Evolutionary conservation across 1,284 basidiomycete species (phyloP).

Genomic region (Salmacisia buchloeana): DNA sequence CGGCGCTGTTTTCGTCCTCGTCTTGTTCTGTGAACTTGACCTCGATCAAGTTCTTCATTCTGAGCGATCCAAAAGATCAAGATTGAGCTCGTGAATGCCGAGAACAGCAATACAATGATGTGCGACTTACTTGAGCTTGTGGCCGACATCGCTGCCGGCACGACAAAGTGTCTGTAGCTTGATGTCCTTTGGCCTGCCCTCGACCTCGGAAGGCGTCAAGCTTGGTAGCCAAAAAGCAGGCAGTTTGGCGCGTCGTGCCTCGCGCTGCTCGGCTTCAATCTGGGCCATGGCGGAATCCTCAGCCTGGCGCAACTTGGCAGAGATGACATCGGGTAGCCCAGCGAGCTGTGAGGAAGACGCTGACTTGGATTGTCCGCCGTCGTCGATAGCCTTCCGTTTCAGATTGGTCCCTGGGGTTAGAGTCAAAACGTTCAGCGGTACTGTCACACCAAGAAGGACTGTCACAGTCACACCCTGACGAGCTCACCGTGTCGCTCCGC

Average conservation of each 20-base stretch:
- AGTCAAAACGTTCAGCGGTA: too few relatives aligned
- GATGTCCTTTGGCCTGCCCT: conserved; percentile 59
- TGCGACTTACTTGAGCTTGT: conserved; percentile 7
- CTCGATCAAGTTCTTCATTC: conserved; percentile 69
- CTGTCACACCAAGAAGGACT: too few relatives aligned
- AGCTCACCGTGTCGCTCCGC: background rate
- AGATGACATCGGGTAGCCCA: background rate
- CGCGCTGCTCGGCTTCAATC: conserved; percentile 72
- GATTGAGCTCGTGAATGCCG: background rate
- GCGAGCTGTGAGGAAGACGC: background rate
- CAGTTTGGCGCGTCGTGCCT: conserved; percentile 73
- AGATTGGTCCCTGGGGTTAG: background rate
- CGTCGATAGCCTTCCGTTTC: background rate
- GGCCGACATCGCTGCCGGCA: conserved; percentile 55
- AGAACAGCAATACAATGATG: too few relatives aligned
- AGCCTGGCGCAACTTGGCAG: conserved; percentile 55
- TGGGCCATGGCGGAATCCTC: conserved; percentile 73
- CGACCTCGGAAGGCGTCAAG: conserved; percentile 19
- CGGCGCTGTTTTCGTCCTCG: background rate
- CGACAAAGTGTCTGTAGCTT: conserved; percentile 81
- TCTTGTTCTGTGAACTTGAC: conserved; percentile 60
- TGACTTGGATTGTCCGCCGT: background rate
- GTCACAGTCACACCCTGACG: background rate
- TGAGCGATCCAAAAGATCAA: conserved; percentile 38
- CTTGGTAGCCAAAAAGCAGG: conserved; percentile 74